Evolutionary conservation across 2,329 filamentous ascomycete genomes (phyloP), one percentile per base, ranked within the genome.

Genomic region (Scedosporium boydii): DNA sequence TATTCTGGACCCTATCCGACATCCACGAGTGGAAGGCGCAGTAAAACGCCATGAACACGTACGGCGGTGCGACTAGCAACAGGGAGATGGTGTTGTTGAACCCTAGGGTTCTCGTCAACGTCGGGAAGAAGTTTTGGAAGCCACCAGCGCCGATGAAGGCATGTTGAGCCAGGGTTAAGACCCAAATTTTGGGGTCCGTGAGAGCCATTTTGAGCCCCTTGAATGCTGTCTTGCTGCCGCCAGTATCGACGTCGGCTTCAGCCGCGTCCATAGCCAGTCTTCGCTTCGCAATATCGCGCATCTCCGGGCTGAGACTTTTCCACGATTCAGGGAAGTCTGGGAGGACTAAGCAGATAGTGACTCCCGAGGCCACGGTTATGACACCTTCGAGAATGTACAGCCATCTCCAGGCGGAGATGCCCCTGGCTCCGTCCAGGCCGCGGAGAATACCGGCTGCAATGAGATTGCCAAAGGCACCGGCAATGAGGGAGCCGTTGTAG

Each of bases 361-460:
- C 42, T 56, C 63, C 61, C 18, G n/a, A 5, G 21, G 27, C 63
- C 0, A 76, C 60, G 2, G 75, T 74, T 2, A 74, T 67, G 1
- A 71, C 64, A 2, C 77, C 76, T 62, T 81, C 78, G 0, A 77
- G 71, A 41, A 80, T 78, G 63, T 82, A 82, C 0, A 81, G 69
- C 80, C 80, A 83, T 60, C 78, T 66, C 80, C 80, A 82, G 1
- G 80, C 79, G 1, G 72, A 71, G 1, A 82, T 69, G 0, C 80
- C 79, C 29, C 72, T 73, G 1, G 69, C 70, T 0, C 75, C 76
- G 12, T 82, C 78, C 63, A 82, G 74, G 0, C 74, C 72, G 48
- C 4, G 44, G 34, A 77, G 74, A 2, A 72, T 69, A 0, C 65
- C 69, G 16, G 70, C 72, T 0, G 70, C 70, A 0, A 72, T 64